Percentiles rank a stretch among this genome's conserved stretches.
Evolutionary conservation across 2,329 filamentous ascomycete species (phyloP).

Genomic region (Cercospora sojina): DNA sequence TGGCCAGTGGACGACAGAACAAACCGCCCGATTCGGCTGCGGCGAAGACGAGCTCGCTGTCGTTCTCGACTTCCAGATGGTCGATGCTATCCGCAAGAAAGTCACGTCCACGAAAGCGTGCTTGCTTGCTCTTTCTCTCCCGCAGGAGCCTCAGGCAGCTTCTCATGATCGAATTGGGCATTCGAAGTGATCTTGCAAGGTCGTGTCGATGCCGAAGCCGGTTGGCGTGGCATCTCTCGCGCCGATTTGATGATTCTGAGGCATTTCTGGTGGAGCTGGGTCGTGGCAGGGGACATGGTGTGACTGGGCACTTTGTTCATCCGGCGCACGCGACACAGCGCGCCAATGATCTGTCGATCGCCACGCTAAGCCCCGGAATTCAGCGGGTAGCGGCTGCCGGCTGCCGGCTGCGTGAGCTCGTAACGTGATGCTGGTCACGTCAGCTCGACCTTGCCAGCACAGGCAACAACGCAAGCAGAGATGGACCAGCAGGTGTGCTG

Average conservation of each 20-base stretch:
- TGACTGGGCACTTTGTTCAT: neutral
- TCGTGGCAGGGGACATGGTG: neutral
- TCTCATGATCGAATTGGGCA: neutral
- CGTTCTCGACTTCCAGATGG: neutral
- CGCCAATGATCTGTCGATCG: constrained; percentile 9
- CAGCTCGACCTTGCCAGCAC: neutral
- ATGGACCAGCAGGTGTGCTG: neutral
- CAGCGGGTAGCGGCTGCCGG: neutral
- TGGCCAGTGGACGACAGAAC: too few species aligned
- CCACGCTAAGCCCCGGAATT: constrained; percentile 4
- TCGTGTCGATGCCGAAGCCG: neutral
- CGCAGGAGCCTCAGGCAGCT: neutral
- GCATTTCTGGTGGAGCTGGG: neutral
- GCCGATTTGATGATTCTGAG: neutral
- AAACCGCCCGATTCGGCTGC: neutral
- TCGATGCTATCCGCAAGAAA: neutral
- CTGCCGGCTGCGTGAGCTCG: neutral
- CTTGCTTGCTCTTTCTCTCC: neutral
- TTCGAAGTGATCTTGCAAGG: neutral
- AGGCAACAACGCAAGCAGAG: neutral
- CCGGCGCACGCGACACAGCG: constrained; percentile 2
- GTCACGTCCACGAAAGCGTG: neutral
- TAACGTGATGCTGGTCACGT: neutral
- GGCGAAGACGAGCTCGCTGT: neutral
- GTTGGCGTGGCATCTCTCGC: neutral